A percentile compares a stretch with the other conserved stretches of the same genome.
phyloP scores from a whole-genome alignment of 495 filamentous ascomycete genomes.

The Tuber melanosporum region DNA sequence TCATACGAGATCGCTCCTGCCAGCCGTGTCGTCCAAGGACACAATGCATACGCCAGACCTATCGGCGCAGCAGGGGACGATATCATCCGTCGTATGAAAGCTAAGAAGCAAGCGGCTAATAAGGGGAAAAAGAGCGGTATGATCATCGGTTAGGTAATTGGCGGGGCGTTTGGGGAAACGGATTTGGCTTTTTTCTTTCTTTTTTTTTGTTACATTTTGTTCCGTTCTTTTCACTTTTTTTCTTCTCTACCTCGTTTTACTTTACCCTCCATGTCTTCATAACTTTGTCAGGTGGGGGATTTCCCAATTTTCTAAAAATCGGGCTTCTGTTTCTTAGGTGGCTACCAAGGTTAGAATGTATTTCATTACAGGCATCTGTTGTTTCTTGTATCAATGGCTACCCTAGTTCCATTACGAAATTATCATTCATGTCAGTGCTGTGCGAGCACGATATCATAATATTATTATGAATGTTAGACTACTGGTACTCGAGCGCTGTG shows the following conservation, averaged over 20 bases:
- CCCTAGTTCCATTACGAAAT: not conserved
- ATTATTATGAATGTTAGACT: not conserved
- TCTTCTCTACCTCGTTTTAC: not conserved
- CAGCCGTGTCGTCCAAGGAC: constrained; percentile 27
- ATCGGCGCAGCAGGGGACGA: constrained; percentile 38
- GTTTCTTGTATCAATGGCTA: not conserved
- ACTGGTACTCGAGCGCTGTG: too few relatives aligned
- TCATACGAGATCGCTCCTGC: constrained; percentile 40
- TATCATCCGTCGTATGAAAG: constrained; percentile 41
- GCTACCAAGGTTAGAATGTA: not conserved
- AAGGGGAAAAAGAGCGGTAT: constrained; percentile 38
- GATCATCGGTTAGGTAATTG: constrained; percentile 31
- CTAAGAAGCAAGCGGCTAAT: constrained; percentile 37
- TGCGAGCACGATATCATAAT: not conserved
- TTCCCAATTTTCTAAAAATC: not conserved
- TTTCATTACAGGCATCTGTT: not conserved
- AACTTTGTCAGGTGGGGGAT: not conserved
- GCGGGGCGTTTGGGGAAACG: constrained; percentile 28
- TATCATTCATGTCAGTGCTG: not conserved
- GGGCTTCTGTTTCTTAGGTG: not conserved
- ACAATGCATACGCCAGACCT: constrained; percentile 34
- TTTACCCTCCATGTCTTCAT: not conserved
- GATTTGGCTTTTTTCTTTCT: constrained; percentile 7
- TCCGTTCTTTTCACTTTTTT: not conserved
- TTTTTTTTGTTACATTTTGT: constrained; percentile 8